Conservation (phyloP, 768 basidiomycete genomes). For the Suillus hirtellus region DNA sequence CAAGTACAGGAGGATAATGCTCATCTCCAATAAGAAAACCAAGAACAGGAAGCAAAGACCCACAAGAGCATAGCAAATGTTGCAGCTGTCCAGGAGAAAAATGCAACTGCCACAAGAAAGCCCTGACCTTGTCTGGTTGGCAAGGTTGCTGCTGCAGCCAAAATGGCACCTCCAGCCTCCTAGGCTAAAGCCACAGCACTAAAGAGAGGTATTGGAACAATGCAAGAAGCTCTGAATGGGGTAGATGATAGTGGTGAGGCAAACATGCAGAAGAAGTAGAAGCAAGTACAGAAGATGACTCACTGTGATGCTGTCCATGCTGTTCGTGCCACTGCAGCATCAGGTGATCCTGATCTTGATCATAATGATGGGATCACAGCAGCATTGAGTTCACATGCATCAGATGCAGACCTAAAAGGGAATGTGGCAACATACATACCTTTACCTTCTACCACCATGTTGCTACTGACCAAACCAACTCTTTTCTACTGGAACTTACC, state of each 20-base stretch:
- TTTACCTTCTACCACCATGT: not conserved
- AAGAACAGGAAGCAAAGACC: not conserved
- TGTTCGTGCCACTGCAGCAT: not conserved
- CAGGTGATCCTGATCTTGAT: too few relatives aligned
- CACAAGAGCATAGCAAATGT: not conserved
- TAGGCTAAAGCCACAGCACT: not conserved
- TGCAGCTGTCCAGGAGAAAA: not conserved
- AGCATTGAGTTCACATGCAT: not conserved
- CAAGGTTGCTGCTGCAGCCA: not conserved
- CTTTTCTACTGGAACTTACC: not conserved
- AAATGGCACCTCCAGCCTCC: not conserved
- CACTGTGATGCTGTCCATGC: not conserved
- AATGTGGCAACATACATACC: not conserved
- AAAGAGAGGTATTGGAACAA: too few relatives aligned
- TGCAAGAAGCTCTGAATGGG: not conserved
- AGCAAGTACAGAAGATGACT: not conserved
- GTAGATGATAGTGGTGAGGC: not conserved
- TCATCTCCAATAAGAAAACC: not conserved
- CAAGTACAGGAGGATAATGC: not conserved
- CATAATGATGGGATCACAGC: too few relatives aligned
- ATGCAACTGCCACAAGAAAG: not conserved
- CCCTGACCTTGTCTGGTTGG: not conserved
- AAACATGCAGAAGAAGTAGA: not conserved
- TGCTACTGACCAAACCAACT: not conserved
- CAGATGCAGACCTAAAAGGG: not conserved